phyloP scores from a whole-genome alignment of 2,329 filamentous ascomycete genomes.

The Colletotrichum graminicola region DNA sequence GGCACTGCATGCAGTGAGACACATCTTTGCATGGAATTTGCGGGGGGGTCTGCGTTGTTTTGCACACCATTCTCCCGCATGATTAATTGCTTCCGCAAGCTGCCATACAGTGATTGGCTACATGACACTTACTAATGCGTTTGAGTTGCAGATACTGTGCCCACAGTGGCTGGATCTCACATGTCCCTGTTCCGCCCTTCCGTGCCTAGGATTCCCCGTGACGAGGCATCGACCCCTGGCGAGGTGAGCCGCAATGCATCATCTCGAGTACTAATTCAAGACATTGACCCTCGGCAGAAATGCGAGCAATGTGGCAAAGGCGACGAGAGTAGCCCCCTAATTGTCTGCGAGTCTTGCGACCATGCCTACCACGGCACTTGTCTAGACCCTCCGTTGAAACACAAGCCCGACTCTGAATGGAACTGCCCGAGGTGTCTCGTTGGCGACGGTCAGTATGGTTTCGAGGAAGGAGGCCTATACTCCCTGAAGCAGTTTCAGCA shows the following conservation, averaged over 20 bases:
- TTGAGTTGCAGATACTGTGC: slow-evolving; percentile 67
- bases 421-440: slow-evolving; percentile 96
- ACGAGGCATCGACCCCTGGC: slow-evolving; percentile 60
- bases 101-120: slow-evolving; percentile 47
- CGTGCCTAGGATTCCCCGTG: slow-evolving; percentile 73
- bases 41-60: slow-evolving; percentile 42
- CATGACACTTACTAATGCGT: slow-evolving; percentile 45
- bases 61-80: slow-evolving; percentile 38
- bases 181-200: slow-evolving; percentile 94
- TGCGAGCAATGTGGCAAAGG: slow-evolving; percentile 89
- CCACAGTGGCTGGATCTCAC: slow-evolving; percentile 94
- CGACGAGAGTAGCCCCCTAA: slow-evolving; percentile 77
- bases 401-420: slow-evolving; percentile 88
- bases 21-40: slow-evolving; percentile 20
- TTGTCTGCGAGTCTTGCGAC: slow-evolving; percentile 93
- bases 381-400: slow-evolving; percentile 85
- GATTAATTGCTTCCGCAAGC: background rate
- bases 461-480: slow-evolving; percentile 96
- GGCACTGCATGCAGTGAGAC: slow-evolving; percentile 22
- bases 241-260: slow-evolving; percentile 52
- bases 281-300: slow-evolving; percentile 62
- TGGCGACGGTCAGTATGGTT: slow-evolving; percentile 95
- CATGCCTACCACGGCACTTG: slow-evolving; percentile 88
- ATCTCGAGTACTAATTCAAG: slow-evolving; percentile 13
- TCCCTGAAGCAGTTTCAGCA: slow-evolving; percentile 96